Base-by-base conservation (phyloP, 2,329 filamentous ascomycete species). In the Colletotrichum falcatum region DNA sequence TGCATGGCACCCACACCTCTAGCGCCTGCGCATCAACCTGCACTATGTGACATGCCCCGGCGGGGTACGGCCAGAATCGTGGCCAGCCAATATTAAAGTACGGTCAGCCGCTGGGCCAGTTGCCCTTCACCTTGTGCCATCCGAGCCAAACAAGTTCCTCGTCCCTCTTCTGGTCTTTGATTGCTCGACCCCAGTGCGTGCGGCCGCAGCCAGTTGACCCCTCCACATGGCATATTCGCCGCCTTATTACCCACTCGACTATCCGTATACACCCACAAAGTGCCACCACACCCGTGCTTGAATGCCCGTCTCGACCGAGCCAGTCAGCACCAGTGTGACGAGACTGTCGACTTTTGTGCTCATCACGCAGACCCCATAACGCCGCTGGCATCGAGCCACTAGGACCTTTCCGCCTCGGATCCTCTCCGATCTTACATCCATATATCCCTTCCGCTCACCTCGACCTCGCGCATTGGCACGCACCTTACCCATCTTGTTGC, bases 81-180 rank as follows among this genome's bases (percentile, higher is more conserved):
- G 75, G 69, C 78, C 83, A 83, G 81, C 86, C 86, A 88, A 88
- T 88, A 87, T 87, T 81, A 82, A 81, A 79, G 79, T 78, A 76
- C 80, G 77, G 78, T 81, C 85, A 81, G 76, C 83, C 83, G 84
- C 84, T 83, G 79, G 74, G 76, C 75, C 75, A 76, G 18, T 74
- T 75, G 70, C 75, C 72, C 67, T 74, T 72, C 73, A 72, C 76
- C 74, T 74, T 73, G 59, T 28, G 58, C 72, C 56, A 73, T 60
- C 71, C 51, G 51, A 70, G 60, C 70, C 67, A 68, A 42, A 46
- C 30, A 56, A 66, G 53, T 63, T 51, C 56, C 71, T 59, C 58
- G 73, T 66, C 65, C 72, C 60, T 72, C 55, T 61, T 73, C 73
- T 73, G 72, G 66, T 72, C 66, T 66, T 75, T 77, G 74, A 74